phyloP scores from a whole-genome alignment of 163 green algal species.

The Scenedesmus sp. region DNA sequence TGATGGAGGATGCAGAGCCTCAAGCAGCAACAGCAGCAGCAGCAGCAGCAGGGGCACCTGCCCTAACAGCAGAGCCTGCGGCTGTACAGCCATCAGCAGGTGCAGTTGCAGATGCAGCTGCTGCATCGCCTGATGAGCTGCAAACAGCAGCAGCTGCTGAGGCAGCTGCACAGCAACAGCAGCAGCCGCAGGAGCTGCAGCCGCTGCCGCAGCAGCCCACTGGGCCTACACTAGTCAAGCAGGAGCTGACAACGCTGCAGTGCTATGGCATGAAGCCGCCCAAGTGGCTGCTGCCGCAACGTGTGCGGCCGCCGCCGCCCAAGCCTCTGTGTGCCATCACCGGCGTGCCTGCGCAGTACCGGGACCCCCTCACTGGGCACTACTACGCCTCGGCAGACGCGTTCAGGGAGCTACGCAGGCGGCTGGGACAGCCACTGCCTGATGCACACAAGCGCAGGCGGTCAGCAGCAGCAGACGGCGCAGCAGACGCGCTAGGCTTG shows the following conservation, averaged over 20 bases:
- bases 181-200: not conserved
- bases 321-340: slow-evolving; percentile 79
- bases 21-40: slow-evolving; percentile 13
- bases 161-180: not conserved
- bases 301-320: slow-evolving; percentile 55
- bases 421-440: slow-evolving; percentile 27
- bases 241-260: slow-evolving; percentile 39
- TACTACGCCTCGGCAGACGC: slow-evolving; percentile 58
- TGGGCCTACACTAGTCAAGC: not conserved
- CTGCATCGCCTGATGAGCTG: not conserved
- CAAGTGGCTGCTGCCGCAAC: slow-evolving; percentile 61
- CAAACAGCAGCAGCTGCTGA: not conserved
- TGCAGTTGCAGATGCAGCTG: not conserved
- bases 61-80: not conserved
- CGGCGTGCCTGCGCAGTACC: slow-evolving; percentile 78
- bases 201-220: not conserved
- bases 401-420: slow-evolving; percentile 34
- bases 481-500: not conserved
- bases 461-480: not conserved
- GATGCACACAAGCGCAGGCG: not conserved
- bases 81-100: not conserved
- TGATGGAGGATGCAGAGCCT: not conserved
- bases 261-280: slow-evolving; percentile 50
- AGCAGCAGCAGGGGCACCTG: not conserved
- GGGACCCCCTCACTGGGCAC: slow-evolving; percentile 77